Conservation (phyloP, 352 stramenopile genomes). For the Phytopythium sindhum region DNA sequence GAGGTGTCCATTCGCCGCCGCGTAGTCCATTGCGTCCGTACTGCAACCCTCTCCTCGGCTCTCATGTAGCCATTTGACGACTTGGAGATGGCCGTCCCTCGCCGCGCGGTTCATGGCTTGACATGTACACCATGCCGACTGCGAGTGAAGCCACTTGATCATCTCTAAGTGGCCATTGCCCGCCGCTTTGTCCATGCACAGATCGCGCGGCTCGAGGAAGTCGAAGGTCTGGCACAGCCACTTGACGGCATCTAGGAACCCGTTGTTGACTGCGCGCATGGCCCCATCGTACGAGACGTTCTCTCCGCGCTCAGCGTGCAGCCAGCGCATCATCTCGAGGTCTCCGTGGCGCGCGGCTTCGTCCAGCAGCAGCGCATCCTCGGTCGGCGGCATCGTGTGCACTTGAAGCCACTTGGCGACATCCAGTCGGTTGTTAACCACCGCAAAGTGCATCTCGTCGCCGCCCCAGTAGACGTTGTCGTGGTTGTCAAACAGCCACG, state of each 20-base stretch:
- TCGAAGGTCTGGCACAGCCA: constrained; percentile 12
- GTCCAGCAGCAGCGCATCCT: constrained; percentile 14
- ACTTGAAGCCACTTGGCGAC: constrained; percentile 15
- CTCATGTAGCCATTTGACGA: constrained; percentile 32
- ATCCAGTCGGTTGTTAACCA: constrained; percentile 20
- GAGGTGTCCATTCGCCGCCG: constrained; percentile 25
- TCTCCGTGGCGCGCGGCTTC: constrained; percentile 23
- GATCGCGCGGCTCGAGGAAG: constrained; percentile 11
- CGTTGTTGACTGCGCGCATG: constrained; percentile 20
- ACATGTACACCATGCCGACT: constrained; percentile 13
- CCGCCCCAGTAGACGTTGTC: constrained; percentile 28
- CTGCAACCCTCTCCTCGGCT: constrained; percentile 32
- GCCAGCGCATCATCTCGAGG: constrained; percentile 27
- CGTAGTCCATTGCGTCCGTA: constrained; percentile 21
- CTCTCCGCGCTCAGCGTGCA: constrained; percentile 15
- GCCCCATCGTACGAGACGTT: constrained; percentile 21
- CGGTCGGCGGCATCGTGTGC: constrained; percentile 10
- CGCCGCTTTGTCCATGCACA: constrained; percentile 21
- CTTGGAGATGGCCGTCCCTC: no score
- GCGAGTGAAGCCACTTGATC: constrained; percentile 21
- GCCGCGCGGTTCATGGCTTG: no score
- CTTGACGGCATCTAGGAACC: background rate
- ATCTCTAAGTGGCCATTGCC: constrained; percentile 26
- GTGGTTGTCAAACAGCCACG: constrained; percentile 27
- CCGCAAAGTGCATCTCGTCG: constrained; percentile 24